Conservation (phyloP, 148 eudicot genomes). For the Rhododendron henanense region DNA sequence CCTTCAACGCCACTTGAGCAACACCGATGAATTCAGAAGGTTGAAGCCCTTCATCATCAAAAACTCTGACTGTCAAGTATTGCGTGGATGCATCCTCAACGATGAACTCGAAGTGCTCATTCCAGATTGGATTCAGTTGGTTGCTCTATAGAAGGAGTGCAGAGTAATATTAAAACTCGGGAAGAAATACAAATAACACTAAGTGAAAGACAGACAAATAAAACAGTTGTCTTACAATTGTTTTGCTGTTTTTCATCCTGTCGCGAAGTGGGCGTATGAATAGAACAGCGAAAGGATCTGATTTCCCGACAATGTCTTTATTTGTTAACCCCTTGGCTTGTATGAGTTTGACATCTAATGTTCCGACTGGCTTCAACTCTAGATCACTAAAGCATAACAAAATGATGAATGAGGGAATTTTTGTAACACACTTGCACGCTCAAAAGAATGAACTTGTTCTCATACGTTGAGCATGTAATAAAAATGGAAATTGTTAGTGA, state of each 20-base stretch:
- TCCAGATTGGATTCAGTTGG: conserved; percentile 79
- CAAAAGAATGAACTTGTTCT: not conserved
- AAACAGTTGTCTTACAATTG: conserved; percentile 45
- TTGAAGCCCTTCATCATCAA: conserved; percentile 87
- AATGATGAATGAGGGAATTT: not conserved
- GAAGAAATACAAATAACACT: not conserved
- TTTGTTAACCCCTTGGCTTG: conserved; percentile 77
- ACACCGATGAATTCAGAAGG: conserved; percentile 78
- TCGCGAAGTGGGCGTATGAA: conserved; percentile 69
- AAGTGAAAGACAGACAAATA: not conserved
- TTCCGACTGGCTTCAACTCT: conserved; percentile 76
- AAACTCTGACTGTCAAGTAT: conserved; percentile 66
- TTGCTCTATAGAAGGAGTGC: conserved; percentile 43
- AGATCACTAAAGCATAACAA: conserved; percentile 42
- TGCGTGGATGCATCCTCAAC: conserved; percentile 82
- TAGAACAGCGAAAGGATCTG: conserved; percentile 78
- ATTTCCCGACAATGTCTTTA: conserved; percentile 81
- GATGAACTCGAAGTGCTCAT: conserved; percentile 83
- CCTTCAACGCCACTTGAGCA: conserved; percentile 48
- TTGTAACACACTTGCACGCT: not conserved
- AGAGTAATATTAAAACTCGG: not conserved
- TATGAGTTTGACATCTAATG: conserved; percentile 73
- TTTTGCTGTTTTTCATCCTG: conserved; percentile 64
- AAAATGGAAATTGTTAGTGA: not conserved
- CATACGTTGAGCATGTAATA: not conserved